These are phyloP conservation scores for Tricholoma sp. DNA, from an alignment of 768 basidiomycete species.

Conservation along the genomic window DNA sequence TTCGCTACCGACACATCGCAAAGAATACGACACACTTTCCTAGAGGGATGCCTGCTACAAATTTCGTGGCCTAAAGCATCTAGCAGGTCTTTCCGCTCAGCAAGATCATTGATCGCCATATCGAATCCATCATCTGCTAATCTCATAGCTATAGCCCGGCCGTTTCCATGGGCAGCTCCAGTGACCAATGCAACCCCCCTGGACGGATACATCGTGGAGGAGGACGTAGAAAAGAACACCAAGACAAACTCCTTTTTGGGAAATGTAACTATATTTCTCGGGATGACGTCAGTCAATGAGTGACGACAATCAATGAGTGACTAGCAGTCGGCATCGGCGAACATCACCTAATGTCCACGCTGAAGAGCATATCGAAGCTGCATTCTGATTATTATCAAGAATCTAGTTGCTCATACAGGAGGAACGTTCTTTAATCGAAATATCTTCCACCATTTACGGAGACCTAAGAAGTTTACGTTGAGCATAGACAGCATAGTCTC, in stretches of 20 bases:
- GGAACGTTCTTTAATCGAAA: background rate
- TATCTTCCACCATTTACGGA: conserved; percentile 1
- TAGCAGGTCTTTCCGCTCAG: background rate
- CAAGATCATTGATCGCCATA: conserved; percentile 31
- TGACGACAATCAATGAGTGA: too few relatives aligned
- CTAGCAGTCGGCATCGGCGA: too few relatives aligned
- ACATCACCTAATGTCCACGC: too few relatives aligned
- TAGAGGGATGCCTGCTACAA: background rate
- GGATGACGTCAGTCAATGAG: too few relatives aligned
- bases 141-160: conserved; percentile 31
- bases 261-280: too few relatives aligned
- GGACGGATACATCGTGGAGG: background rate
- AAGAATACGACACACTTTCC: background rate
- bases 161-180: conserved; percentile 37
- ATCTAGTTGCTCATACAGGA: background rate
- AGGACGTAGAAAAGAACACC: background rate
- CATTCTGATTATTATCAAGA: background rate
- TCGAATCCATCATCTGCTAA: conserved; percentile 36
- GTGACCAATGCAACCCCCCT: conserved; percentile 30
- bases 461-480: background rate
- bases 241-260: background rate
- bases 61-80: background rate
- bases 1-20: conserved; percentile 10
- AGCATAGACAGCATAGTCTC: background rate
- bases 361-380: background rate